Conservation (phyloP, 202 grass and related monocot species). For the Alloteropsis angusta region DNA sequence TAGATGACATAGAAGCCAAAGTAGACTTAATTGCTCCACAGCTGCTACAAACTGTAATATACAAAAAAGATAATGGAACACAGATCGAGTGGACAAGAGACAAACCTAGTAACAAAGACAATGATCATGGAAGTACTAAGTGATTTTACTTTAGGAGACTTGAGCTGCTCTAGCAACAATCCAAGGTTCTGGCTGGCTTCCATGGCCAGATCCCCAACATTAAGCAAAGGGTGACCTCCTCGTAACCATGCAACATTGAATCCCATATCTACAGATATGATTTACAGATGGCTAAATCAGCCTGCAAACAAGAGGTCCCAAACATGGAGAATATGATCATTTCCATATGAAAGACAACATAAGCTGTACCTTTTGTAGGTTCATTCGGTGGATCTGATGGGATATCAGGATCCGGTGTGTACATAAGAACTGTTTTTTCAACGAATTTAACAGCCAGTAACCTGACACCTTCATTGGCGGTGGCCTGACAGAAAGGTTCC, state of each 20-base stretch:
- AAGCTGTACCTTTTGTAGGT: slow-evolving; percentile 44
- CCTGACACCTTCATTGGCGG: slow-evolving; percentile 64
- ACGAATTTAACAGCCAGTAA: slow-evolving; percentile 80
- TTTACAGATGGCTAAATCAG: slow-evolving; percentile 14
- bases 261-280: slow-evolving; percentile 41
- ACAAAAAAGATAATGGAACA: not conserved
- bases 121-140: slow-evolving; percentile 86
- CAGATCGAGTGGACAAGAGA: slow-evolving; percentile 10
- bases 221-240: slow-evolving; percentile 85
- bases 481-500: slow-evolving; percentile 37
- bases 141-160: slow-evolving; percentile 70
- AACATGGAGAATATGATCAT: not conserved
- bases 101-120: slow-evolving; percentile 83
- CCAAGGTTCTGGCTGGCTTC: slow-evolving; percentile 90
- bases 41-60: slow-evolving; percentile 17
- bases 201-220: slow-evolving; percentile 71
- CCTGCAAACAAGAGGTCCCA: not conserved
- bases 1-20: not conserved
- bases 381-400: slow-evolving; percentile 65
- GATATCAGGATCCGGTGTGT: slow-evolving; percentile 73
- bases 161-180: slow-evolving; percentile 83
- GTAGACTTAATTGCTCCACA: not conserved
- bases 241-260: slow-evolving; percentile 93
- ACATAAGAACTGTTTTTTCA: slow-evolving; percentile 71
- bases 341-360: not conserved